Percentiles rank a stretch among this genome's conserved stretches.
Evolutionary conservation across 352 stramenopile genomes (phyloP).

Genomic region (Pythium phragmitis): DNA sequence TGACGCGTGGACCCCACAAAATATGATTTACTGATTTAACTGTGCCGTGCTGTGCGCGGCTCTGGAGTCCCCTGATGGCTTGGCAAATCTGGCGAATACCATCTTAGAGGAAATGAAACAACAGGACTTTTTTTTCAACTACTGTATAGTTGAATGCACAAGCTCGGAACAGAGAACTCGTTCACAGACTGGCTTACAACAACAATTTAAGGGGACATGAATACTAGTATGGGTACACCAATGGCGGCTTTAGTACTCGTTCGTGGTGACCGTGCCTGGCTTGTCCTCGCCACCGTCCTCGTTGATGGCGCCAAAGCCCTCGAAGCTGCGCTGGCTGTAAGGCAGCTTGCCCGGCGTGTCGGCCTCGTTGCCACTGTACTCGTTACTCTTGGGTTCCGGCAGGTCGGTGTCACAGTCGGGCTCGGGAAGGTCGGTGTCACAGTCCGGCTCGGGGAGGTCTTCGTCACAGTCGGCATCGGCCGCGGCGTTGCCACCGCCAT

Average conservation of each 20-base stretch:
- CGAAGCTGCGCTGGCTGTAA: neutral
- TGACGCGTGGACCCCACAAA: neutral
- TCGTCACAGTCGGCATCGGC: too few species aligned
- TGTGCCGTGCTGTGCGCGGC: too few species aligned
- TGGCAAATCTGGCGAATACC: too few species aligned
- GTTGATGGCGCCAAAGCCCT: slow-evolving; percentile 6
- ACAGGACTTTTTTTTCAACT: neutral
- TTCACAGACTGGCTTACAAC: slow-evolving; percentile 1
- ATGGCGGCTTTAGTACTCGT: neutral
- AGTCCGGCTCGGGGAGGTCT: too few species aligned
- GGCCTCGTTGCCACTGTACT: neutral
- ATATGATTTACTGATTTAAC: neutral
- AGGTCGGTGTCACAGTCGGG: neutral
- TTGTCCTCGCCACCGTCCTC: neutral
- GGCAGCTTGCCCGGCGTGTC: neutral
- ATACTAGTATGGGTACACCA: neutral
- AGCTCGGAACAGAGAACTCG: neutral
- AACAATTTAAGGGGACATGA: neutral
- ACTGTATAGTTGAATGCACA: neutral
- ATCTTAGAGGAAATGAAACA: neutral
- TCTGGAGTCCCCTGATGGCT: too few species aligned
- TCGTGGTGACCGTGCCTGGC: slow-evolving; percentile 6
- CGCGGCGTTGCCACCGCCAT: too few species aligned
- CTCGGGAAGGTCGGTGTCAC: too few species aligned
- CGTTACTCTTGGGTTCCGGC: slow-evolving; percentile 12